Conservation (phyloP, 495 filamentous ascomycete genomes). For the Xylaria castorea region DNA sequence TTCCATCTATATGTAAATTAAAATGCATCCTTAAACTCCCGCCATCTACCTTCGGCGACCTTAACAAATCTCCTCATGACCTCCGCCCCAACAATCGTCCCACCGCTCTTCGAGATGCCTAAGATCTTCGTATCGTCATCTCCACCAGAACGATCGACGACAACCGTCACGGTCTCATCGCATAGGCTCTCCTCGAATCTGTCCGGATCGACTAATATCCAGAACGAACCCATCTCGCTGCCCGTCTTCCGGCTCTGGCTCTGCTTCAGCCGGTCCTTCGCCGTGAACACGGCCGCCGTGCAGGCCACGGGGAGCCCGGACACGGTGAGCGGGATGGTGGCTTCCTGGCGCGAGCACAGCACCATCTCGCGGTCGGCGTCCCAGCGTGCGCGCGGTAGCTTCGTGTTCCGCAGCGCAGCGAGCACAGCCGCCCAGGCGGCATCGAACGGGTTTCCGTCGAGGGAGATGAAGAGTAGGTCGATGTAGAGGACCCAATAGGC, state of each 20-base stretch:
- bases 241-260: slow-evolving; percentile 47
- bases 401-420: slow-evolving; percentile 80
- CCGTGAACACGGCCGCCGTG: slow-evolving; percentile 75
- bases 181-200: slow-evolving; percentile 85
- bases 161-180: slow-evolving; percentile 73
- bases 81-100: slow-evolving; percentile 53
- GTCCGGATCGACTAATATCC: slow-evolving; percentile 89
- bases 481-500: slow-evolving; percentile 96
- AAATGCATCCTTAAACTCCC: slow-evolving; percentile 40
- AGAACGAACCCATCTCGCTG: slow-evolving; percentile 58
- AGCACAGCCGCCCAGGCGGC: slow-evolving; percentile 84
- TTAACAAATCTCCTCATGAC: slow-evolving; percentile 49
- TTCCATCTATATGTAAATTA: slow-evolving; percentile 17
- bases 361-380: slow-evolving; percentile 81
- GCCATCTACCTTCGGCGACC: slow-evolving; percentile 51
- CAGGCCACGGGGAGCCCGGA: slow-evolving; percentile 72
- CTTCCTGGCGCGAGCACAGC: slow-evolving; percentile 69
- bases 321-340: slow-evolving; percentile 58
- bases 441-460: slow-evolving; percentile 91
- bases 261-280: slow-evolving; percentile 57
- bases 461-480: slow-evolving; percentile 85
- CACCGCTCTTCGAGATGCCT: slow-evolving; percentile 83
- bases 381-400: slow-evolving; percentile 83
- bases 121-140: slow-evolving; percentile 63
- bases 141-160: slow-evolving; percentile 66